phyloP scores from a whole-genome alignment of 176 grass and related monocot species.

The Puya raimondii region DNA sequence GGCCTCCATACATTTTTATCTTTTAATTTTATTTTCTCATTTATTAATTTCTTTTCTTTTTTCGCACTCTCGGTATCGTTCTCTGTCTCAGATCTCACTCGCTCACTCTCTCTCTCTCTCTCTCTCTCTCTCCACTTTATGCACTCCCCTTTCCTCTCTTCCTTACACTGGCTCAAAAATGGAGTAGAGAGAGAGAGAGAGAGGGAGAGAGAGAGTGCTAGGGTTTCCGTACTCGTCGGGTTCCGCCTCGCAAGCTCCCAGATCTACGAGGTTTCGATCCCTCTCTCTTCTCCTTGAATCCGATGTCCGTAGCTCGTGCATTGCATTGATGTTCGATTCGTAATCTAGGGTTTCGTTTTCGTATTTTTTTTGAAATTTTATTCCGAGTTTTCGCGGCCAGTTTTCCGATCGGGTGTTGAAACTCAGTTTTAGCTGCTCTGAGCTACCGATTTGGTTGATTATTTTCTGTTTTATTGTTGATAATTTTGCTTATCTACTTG shows the following conservation, averaged over 20 bases:
- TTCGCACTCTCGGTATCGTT: not conserved
- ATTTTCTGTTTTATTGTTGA: no score
- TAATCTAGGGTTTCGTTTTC: not conserved
- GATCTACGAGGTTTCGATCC: slow-evolving; percentile 1
- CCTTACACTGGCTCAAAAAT: not conserved
- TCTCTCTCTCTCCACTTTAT: not conserved
- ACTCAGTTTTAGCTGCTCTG: no score
- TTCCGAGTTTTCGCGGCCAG: no score
- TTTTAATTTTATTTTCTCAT: no score
- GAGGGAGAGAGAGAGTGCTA: not conserved
- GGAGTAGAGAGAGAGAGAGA: not conserved
- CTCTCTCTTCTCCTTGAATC: not conserved
- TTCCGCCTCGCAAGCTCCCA: not conserved
- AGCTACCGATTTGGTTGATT: no score
- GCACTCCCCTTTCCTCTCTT: not conserved
- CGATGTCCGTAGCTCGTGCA: not conserved
- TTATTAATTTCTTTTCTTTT: not conserved
- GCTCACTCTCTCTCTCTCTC: not conserved
- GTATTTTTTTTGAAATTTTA: not conserved
- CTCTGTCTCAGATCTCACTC: not conserved
- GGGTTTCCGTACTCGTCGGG: not conserved
- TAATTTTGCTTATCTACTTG: not conserved
- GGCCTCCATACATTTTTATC: no score
- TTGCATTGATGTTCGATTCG: not conserved
- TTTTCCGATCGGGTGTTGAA: no score